A percentile compares a stretch with the other conserved stretches of the same genome.
Evolutionary conservation across 2,329 filamentous ascomycete species (phyloP).

Genomic region (Xylariaceae sp.): DNA sequence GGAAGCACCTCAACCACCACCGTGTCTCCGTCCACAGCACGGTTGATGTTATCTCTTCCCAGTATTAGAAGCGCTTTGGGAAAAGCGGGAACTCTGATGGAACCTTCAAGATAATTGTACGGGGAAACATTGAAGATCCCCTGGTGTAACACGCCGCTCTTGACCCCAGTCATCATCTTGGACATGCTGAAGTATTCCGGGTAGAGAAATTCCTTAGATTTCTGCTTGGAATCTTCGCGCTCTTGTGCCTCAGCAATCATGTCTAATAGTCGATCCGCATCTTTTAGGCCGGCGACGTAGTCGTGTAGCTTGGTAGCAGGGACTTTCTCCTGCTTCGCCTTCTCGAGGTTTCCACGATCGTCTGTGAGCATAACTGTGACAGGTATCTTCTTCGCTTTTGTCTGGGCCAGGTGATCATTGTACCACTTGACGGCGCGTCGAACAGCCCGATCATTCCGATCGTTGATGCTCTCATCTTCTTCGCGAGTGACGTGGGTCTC

Average conservation of each 20-base stretch:
- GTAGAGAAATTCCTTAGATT: conserved; percentile 72
- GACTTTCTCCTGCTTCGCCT: conserved; percentile 75
- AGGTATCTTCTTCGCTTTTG: conserved; percentile 62
- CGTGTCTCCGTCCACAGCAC: conserved; percentile 85
- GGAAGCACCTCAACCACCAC: conserved; percentile 92
- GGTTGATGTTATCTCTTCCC: conserved; percentile 93
- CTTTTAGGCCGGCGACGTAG: conserved; percentile 81
- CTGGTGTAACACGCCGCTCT: conserved; percentile 85
- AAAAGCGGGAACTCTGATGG: conserved; percentile 85
- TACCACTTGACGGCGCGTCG: conserved; percentile 89
- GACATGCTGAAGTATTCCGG: conserved; percentile 87
- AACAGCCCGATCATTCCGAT: conserved; percentile 92
- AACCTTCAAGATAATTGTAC: conserved; percentile 96
- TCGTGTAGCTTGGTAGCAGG: conserved; percentile 65
- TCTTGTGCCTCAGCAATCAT: conserved; percentile 85
- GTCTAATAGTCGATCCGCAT: conserved; percentile 81
- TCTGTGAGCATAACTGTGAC: conserved; percentile 91
- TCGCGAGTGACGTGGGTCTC: conserved; percentile 83
- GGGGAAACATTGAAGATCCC: conserved; percentile 94
- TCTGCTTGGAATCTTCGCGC: conserved; percentile 60
- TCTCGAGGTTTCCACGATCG: conserved; percentile 81
- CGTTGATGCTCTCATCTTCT: conserved; percentile 84
- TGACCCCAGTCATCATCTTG: conserved; percentile 90
- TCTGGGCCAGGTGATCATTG: conserved; percentile 69
- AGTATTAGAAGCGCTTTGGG: conserved; percentile 84